phyloP scores from a whole-genome alignment of 2,329 filamentous ascomycete genomes.

The Talaromyces sp. region DNA sequence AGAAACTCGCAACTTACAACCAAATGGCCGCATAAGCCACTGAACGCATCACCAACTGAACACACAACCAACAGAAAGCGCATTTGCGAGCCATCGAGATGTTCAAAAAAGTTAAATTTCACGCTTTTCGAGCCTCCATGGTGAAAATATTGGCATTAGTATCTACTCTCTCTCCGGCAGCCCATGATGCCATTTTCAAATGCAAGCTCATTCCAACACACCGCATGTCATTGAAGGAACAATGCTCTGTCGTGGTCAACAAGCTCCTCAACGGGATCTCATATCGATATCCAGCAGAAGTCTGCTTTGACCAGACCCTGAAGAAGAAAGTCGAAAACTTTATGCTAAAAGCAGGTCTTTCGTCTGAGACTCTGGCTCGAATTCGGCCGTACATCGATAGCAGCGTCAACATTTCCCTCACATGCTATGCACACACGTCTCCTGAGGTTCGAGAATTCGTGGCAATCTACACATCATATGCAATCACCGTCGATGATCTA shows the following conservation, averaged over 20 bases:
- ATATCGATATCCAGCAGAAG: background rate
- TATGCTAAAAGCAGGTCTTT: background rate
- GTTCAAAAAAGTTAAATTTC: background rate
- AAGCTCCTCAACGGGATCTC: background rate
- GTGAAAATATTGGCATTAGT: background rate
- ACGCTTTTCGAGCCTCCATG: background rate
- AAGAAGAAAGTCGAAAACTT: conserved; percentile 4
- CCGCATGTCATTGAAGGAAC: background rate
- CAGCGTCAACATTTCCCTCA: conserved; percentile 5
- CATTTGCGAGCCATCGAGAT: background rate
- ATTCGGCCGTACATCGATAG: conserved; percentile 3
- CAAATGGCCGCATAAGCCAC: no score
- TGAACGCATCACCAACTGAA: no score
- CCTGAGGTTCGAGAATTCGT: background rate
- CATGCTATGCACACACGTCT: conserved; percentile 1
- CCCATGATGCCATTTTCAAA: background rate
- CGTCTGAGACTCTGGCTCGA: background rate
- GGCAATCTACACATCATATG: conserved; percentile 8
- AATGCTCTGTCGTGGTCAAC: background rate
- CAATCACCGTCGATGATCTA: conserved; percentile 11
- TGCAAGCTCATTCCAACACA: background rate
- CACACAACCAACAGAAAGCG: no score
- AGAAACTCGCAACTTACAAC: no score
- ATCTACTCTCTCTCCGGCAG: no score
- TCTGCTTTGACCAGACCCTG: background rate